A percentile compares a stretch with the other conserved stretches of the same genome.
These are phyloP conservation scores for Phymatotrichopsis omnivora DNA, from an alignment of 2,329 filamentous ascomycete genomes.

Conservation along the genomic window DNA sequence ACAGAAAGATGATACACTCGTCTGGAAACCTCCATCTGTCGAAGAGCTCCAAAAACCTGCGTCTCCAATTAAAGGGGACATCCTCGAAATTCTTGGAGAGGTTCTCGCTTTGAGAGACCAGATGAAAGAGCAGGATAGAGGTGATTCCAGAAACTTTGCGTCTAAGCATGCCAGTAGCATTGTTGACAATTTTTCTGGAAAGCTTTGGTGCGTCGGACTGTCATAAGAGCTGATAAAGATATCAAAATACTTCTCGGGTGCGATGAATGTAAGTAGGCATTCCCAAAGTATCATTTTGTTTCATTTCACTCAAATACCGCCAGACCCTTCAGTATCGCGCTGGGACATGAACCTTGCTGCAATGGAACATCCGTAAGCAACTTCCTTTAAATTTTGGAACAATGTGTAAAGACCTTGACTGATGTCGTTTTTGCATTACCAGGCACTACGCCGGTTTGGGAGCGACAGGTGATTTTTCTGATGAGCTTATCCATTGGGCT, in stretches of 20 bases:
- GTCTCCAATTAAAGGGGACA: conserved; percentile 11
- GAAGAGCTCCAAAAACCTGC: conserved; percentile 10
- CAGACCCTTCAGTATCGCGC: conserved; percentile 25
- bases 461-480: conserved; percentile 51
- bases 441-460: conserved; percentile 54
- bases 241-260: conserved; percentile 26
- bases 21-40: conserved; percentile 20
- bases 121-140: conserved; percentile 14
- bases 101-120: conserved; percentile 27
- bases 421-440: conserved; percentile 29
- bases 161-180: too few relatives aligned
- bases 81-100: conserved; percentile 26
- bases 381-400: conserved; percentile 11
- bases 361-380: conserved; percentile 35
- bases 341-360: conserved; percentile 28
- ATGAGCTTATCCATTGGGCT: conserved; percentile 51
- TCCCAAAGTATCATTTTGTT: conserved; percentile 46
- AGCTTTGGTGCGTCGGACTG: conserved; percentile 14
- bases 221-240: conserved; percentile 23
- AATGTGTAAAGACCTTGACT: too few relatives aligned
- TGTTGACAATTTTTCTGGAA: too few relatives aligned
- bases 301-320: conserved; percentile 41
- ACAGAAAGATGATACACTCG: conserved; percentile 23
- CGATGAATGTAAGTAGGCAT: conserved; percentile 38
- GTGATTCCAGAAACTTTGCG: conserved; percentile 6